Base-by-base conservation (phyloP, 371 early-diverging fungal species). In the Apophysomyces variabilis region DNA sequence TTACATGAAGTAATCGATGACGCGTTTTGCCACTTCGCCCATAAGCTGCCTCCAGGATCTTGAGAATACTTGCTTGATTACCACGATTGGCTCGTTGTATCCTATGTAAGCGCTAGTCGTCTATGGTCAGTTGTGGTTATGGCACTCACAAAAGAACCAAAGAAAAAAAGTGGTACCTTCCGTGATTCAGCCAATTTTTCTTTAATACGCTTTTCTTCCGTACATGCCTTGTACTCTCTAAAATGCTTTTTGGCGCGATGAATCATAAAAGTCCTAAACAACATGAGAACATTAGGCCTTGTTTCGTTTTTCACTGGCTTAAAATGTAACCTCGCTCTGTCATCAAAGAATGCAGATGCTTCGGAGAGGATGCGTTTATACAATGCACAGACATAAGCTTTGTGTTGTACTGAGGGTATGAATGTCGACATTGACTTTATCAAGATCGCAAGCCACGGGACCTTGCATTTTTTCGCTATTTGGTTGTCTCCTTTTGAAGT, bases 291-390 rank as follows among this genome's bases (percentile, higher is more conserved):
- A 43, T 21, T 7, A 7, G 64, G 32, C 32, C 3, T 26, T 26
- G 3, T 26, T 26, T 26, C 3, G 32, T 4, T 41, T 21, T 43
- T 62, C 12, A 18, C 8, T 5, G 9, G 26, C 32, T 58, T 12
- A 32, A 41, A 8, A 16, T 9, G 8, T 66, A 26, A 79, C 83
- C 83, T 74, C 43, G 83, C 64, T 43, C 83, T 66, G 50, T 78
- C 79, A 46, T 83, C 83, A 68, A 83, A 80, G 47, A 83, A 80
- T 6, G 59, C 9, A 1, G 66, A 61, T 1, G 73, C 74, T 62
- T 80, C 80, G 3, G 62, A 44, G 12, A 83, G 47, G 36, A 80
- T 60, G 4, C 58, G 68, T 50, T 75, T 78, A 61, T 83, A 83
- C 6, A 83, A 46, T 35, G 70, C 59, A n/a, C 65, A 66, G 1